Percentiles rank a stretch among this genome's conserved stretches.
These are phyloP conservation scores for Saitozyma podzolica DNA, from an alignment of 768 basidiomycete genomes.

Conservation along the genomic window DNA sequence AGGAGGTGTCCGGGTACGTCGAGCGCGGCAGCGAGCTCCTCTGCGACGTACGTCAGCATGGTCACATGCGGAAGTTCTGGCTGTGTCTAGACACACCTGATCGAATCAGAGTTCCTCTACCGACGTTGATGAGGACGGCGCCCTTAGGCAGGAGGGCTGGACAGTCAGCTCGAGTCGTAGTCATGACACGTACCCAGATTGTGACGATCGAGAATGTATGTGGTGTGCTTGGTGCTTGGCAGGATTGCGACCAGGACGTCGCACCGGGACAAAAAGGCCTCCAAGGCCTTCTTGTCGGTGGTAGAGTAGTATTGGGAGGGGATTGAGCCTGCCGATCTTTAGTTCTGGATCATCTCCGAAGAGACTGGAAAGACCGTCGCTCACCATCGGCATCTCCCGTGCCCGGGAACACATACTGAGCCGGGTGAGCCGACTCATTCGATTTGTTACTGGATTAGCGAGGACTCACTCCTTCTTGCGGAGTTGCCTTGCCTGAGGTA, in stretches of 20 bases:
- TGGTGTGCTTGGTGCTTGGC: slow-evolving; percentile 42
- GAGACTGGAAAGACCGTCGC: too few species aligned
- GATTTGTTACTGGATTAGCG: background rate
- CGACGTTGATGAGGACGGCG: slow-evolving; percentile 52
- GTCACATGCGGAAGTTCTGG: too few species aligned
- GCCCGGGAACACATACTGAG: slow-evolving; percentile 46
- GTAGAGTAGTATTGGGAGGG: slow-evolving; percentile 45
- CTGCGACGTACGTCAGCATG: slow-evolving; percentile 6
- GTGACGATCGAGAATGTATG: slow-evolving; percentile 34
- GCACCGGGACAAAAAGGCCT: slow-evolving; percentile 37
- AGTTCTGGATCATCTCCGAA: too few species aligned
- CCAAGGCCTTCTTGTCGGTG: slow-evolving; percentile 27
- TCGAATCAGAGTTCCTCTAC: slow-evolving; percentile 50
- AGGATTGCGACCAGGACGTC: slow-evolving; percentile 47
- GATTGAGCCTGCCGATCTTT: slow-evolving; percentile 18
- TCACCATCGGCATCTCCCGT: slow-evolving; percentile 45
- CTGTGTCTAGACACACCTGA: slow-evolving; percentile 28
- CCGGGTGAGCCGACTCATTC: too few species aligned
- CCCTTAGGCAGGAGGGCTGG: slow-evolving; percentile 45
- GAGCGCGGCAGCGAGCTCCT: slow-evolving; percentile 36
- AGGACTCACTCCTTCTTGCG: slow-evolving; percentile 42
- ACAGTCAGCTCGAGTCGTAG: too few species aligned
- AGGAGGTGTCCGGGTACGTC: slow-evolving; percentile 25
- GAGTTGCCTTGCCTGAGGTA: slow-evolving; percentile 39
- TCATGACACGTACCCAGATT: slow-evolving; percentile 31